These are phyloP conservation scores for Cynara cardunculus DNA, from an alignment of 129 eudicot genomes.

Conservation along the genomic window DNA sequence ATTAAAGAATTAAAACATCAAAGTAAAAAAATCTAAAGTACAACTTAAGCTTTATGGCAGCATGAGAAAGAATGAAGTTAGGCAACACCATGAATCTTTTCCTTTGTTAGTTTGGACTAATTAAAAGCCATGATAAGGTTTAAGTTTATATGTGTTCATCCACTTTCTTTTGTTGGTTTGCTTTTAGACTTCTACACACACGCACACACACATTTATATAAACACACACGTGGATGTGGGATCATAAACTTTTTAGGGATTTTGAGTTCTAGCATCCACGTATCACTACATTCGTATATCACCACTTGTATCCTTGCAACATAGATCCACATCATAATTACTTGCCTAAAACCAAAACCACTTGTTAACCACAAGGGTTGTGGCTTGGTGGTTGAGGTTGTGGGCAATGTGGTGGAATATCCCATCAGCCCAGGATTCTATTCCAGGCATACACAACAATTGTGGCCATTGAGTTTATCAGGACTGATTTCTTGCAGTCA, in stretches of 20 bases:
- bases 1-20: not conserved
- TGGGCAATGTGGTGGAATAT: no score
- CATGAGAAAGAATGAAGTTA: not conserved
- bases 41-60: not conserved
- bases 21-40: not conserved
- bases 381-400: no score
- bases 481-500: no score
- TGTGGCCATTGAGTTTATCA: no score
- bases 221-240: not conserved
- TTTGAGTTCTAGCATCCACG: not conserved
- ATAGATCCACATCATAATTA: constrained; percentile 6
- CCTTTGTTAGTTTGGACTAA: not conserved
- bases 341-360: not conserved
- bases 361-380: no score
- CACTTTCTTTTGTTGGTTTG: not conserved
- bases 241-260: not conserved
- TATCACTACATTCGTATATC: constrained; percentile 6
- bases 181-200: not conserved
- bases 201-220: not conserved
- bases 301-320: not conserved
- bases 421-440: no score
- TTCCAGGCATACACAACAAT: no score
- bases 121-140: not conserved
- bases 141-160: not conserved
- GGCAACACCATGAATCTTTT: not conserved